These are phyloP conservation scores for Juglanconis juglandina DNA, from an alignment of 2,329 filamentous ascomycete genomes.

Conservation along the genomic window DNA sequence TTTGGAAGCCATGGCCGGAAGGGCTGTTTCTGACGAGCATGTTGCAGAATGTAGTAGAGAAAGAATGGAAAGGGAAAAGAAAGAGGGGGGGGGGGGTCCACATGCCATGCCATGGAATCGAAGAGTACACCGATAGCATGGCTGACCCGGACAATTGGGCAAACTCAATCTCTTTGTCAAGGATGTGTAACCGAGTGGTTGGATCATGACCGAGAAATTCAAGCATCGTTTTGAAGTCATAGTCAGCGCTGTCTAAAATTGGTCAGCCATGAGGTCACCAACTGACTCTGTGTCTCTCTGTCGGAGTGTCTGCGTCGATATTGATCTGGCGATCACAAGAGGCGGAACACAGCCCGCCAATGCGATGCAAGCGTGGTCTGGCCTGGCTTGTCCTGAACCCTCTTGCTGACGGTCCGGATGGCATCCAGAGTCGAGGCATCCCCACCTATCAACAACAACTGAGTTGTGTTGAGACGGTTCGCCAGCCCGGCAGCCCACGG, in stretches of 20 bases:
- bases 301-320: neutral
- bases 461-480: neutral
- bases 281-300: neutral
- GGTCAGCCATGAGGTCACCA: neutral
- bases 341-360: too few species aligned
- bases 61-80: neutral
- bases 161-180: neutral
- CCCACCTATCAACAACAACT: too few species aligned
- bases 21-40: slow-evolving; percentile 2
- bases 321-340: neutral
- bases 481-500: too few species aligned
- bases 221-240: neutral
- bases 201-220: neutral
- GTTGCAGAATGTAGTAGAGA: neutral
- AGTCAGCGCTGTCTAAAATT: neutral
- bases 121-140: neutral
- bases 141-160: neutral
- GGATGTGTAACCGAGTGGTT: neutral
- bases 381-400: neutral
- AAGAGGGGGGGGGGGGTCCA: neutral
- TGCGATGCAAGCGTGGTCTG: neutral
- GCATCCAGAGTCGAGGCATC: too few species aligned
- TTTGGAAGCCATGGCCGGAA: slow-evolving; percentile 9
- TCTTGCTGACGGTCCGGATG: neutral
- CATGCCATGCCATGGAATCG: too few species aligned